phyloP scores from a whole-genome alignment of 768 basidiomycete species.

The Cystobasidium onofrii region DNA sequence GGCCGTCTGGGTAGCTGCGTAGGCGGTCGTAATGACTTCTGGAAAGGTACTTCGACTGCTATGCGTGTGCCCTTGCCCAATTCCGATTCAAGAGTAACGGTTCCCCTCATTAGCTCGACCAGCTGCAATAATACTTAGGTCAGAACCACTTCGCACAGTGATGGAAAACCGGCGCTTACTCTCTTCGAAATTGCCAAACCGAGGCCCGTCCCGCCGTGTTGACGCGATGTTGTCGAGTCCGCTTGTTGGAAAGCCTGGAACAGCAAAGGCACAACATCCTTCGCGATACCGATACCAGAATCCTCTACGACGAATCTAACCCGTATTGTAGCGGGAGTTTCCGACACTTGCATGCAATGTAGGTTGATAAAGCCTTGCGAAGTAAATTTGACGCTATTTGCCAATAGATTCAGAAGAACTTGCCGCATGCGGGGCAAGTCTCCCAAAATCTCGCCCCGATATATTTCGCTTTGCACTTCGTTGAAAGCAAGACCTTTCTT shows the following conservation, averaged over 20 bases:
- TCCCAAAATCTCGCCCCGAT: conserved; percentile 32
- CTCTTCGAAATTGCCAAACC: conserved; percentile 34
- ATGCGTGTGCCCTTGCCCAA: conserved; percentile 32
- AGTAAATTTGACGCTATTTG: conserved; percentile 40
- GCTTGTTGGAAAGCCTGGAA: conserved; percentile 39
- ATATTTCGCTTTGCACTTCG: conserved; percentile 26
- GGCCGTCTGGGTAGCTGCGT: neutral
- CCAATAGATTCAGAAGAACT: conserved; percentile 34
- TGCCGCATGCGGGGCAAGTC: conserved; percentile 37
- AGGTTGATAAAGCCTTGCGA: conserved; percentile 31
- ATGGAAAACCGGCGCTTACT: conserved; percentile 4
- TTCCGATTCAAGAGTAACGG: neutral
- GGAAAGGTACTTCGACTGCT: conserved; percentile 22
- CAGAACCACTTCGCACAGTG: neutral
- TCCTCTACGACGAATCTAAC: conserved; percentile 34
- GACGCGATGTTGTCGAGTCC: conserved; percentile 23
- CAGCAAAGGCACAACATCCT: conserved; percentile 33
- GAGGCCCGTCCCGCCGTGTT: conserved; percentile 36
- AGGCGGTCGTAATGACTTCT: conserved; percentile 16
- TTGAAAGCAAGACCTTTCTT: conserved; percentile 35
- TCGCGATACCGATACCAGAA: conserved; percentile 37
- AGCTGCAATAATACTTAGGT: conserved; percentile 12
- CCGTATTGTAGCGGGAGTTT: conserved; percentile 3
- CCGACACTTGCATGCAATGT: conserved; percentile 22
- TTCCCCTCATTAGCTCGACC: conserved; percentile 37